phyloP scores from a whole-genome alignment of 2,329 filamentous ascomycete genomes.

The Aspergillus pseudoviridinutans region DNA sequence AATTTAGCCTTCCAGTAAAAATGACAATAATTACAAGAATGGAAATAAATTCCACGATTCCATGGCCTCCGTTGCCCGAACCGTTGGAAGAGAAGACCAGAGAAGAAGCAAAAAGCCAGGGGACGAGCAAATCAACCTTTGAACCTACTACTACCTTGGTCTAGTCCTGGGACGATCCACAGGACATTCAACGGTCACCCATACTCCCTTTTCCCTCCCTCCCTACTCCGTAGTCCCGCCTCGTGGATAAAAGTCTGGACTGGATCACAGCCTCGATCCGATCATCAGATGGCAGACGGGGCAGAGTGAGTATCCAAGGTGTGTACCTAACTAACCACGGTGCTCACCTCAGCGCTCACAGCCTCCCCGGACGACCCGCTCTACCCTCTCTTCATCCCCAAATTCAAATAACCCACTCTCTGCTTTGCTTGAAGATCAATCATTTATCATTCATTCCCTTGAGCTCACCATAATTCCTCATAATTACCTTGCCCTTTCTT shows the following conservation, averaged over 20 bases:
- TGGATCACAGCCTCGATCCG: not conserved
- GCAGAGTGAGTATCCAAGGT: too few species aligned
- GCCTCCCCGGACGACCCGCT: not conserved
- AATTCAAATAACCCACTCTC: not conserved
- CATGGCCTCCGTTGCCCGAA: too few species aligned
- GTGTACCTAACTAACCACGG: not conserved
- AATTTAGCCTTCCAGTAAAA: too few species aligned
- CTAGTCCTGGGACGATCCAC: not conserved
- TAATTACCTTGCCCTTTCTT: not conserved
- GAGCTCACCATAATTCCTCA: not conserved
- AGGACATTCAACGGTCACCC: not conserved
- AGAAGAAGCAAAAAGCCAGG: too few species aligned
- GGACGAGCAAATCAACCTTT: too few species aligned
- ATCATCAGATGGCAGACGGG: too few species aligned
- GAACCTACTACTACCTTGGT: too few species aligned
- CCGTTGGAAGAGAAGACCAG: too few species aligned
- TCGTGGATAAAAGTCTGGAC: not conserved
- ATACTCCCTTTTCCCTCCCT: not conserved
- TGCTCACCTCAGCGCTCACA: too few species aligned
- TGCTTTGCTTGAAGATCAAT: not conserved
- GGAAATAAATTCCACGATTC: too few species aligned
- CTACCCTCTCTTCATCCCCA: not conserved
- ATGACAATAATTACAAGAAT: not conserved
- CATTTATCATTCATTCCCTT: not conserved
- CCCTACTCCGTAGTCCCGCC: too few species aligned